phyloP scores from a whole-genome alignment of 2,329 filamentous ascomycete species.

The Arthrocladium fulminans region DNA sequence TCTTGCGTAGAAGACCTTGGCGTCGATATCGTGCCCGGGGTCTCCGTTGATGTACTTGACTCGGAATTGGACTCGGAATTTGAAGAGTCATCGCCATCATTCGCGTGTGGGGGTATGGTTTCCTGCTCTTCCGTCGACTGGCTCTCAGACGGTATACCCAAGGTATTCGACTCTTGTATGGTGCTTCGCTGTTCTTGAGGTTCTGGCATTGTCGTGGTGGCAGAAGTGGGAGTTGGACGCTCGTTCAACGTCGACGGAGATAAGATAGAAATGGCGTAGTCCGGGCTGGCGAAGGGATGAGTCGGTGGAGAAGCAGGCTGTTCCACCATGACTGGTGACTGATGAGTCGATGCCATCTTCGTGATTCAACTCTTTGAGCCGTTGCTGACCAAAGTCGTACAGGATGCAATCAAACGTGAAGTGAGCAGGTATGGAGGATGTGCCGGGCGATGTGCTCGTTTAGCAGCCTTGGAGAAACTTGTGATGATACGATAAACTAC shows the following conservation, averaged over 20 bases:
- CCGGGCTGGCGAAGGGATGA: constrained; percentile 5
- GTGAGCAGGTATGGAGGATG: neutral
- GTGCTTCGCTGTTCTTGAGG: neutral
- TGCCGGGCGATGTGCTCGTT: too few species aligned
- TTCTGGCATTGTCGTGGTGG: neutral
- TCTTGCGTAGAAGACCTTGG: constrained; percentile 7
- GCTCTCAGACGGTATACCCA: neutral
- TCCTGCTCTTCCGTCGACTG: neutral
- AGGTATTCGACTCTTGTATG: neutral
- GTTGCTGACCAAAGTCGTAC: neutral
- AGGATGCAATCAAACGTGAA: neutral
- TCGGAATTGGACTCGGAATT: constrained; percentile 8
- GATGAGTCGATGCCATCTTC: constrained; percentile 19
- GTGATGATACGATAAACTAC: constrained; percentile 1
- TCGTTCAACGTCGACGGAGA: constrained; percentile 1
- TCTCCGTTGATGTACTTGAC: constrained; percentile 9
- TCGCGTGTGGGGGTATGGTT: neutral
- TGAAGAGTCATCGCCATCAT: constrained; percentile 6
- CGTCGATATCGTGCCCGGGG: constrained; percentile 7
- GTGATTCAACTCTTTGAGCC: neutral
- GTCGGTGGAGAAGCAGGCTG: constrained; percentile 15
- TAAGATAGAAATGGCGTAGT: constrained; percentile 5
- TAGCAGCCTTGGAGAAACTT: too few species aligned
- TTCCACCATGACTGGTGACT: constrained; percentile 18
- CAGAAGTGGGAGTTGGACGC: neutral